phyloP scores from a whole-genome alignment of 768 basidiomycete species.

The Xerocomellus amylosporus region DNA sequence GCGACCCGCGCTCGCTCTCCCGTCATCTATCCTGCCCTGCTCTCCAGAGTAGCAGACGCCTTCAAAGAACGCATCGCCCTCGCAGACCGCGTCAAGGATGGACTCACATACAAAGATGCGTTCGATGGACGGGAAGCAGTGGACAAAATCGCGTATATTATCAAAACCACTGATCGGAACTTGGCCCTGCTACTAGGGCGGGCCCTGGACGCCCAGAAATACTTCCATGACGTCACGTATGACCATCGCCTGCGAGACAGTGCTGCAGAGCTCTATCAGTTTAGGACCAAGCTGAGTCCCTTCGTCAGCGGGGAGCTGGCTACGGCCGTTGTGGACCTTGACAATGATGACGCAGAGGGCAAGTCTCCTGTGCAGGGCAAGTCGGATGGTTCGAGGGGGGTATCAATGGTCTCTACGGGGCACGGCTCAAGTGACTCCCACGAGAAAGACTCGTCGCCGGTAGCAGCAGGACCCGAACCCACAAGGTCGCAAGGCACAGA shows the following conservation, averaged over 20 bases:
- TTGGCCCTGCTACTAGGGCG: slow-evolving; percentile 92
- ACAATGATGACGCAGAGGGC: slow-evolving; percentile 35
- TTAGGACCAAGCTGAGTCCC: slow-evolving; percentile 79
- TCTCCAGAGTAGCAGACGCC: slow-evolving; percentile 91
- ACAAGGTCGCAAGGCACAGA: slow-evolving; percentile 40
- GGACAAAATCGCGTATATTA: slow-evolving; percentile 95
- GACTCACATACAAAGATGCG: slow-evolving; percentile 91
- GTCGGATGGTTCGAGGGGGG: slow-evolving; percentile 20
- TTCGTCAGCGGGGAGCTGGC: slow-evolving; percentile 77
- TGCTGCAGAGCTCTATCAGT: slow-evolving; percentile 88
- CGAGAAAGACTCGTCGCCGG: slow-evolving; percentile 33
- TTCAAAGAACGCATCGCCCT: slow-evolving; percentile 81
- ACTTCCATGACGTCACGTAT: slow-evolving; percentile 99
- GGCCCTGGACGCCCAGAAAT: slow-evolving; percentile 96
- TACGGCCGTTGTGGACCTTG: slow-evolving; percentile 32
- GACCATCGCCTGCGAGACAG: slow-evolving; percentile 94
- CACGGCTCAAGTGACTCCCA: slow-evolving; percentile 37
- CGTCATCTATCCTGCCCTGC: slow-evolving; percentile 90
- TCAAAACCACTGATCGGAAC: slow-evolving; percentile 97
- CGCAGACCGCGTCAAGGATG: slow-evolving; percentile 86
- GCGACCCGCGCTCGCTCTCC: slow-evolving; percentile 54
- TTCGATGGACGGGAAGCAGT: slow-evolving; percentile 98
- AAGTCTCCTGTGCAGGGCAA: slow-evolving; percentile 26
- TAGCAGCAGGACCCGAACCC: slow-evolving; percentile 17
- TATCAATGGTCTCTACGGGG: slow-evolving; percentile 26